Conservation (phyloP, 2,329 filamentous ascomycete genomes). For the Calonectria pauciramosa region DNA sequence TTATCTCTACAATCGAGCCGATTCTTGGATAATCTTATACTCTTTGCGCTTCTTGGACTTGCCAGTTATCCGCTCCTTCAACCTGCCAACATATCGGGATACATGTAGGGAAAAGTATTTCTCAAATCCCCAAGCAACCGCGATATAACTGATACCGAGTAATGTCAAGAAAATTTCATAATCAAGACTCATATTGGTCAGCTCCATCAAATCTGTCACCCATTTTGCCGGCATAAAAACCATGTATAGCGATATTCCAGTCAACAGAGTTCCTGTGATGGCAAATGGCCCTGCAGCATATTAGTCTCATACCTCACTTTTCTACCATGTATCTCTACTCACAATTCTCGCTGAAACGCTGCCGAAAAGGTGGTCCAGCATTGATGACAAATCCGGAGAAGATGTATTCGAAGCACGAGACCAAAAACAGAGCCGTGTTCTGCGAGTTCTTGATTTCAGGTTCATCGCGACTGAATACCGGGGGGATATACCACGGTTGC, state of each 20-base stretch:
- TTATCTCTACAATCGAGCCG: slow-evolving; percentile 47
- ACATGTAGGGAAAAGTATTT: slow-evolving; percentile 77
- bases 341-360: slow-evolving; percentile 85
- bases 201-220: slow-evolving; percentile 83
- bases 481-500: slow-evolving; percentile 90
- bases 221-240: slow-evolving; percentile 79
- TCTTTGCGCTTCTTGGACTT: slow-evolving; percentile 83
- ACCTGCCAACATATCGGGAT: slow-evolving; percentile 75
- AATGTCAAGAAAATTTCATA: slow-evolving; percentile 82
- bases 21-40: slow-evolving; percentile 86
- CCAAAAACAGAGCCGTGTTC: slow-evolving; percentile 90
- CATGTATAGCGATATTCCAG: slow-evolving; percentile 83
- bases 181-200: slow-evolving; percentile 79
- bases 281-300: slow-evolving; percentile 80
- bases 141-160: slow-evolving; percentile 79
- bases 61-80: slow-evolving; percentile 70
- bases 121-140: slow-evolving; percentile 79
- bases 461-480: slow-evolving; percentile 81
- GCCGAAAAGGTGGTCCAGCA: slow-evolving; percentile 91
- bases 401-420: slow-evolving; percentile 96
- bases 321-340: slow-evolving; percentile 50
- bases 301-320: slow-evolving; percentile 4
- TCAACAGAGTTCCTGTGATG: slow-evolving; percentile 77
- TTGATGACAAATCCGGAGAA: slow-evolving; percentile 90
- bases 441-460: slow-evolving; percentile 92